Base-by-base conservation (phyloP, 139 green algal species). In the Picochlorum sp. region DNA sequence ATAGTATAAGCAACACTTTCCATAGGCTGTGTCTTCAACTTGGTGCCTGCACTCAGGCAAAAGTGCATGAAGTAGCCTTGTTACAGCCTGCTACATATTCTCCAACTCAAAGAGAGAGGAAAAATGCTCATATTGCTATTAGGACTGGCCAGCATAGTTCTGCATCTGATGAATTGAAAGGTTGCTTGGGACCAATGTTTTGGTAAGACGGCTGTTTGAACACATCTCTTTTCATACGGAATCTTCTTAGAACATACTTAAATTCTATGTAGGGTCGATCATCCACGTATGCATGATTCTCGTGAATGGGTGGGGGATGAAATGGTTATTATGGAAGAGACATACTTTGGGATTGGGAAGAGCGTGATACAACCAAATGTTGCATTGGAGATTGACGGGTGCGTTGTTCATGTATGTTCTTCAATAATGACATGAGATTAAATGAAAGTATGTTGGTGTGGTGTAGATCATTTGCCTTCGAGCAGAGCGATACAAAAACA, bases 171-270 rank as follows among this genome's bases (percentile, higher is more conserved):
- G 28, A 65, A 18, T 32, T 65, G 7, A 65, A 45, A 52, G 23
- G 20, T 16, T 65, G 58, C 58, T 4, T 65, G 8, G 58, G 58
- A 52, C n/a, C 58, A 28, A 26, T 65, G 20, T 65, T 65, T n/a
- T 65, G 58, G 58, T 65, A 65, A 8, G 58, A n/a, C 1, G 18
- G 13, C 20, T 59, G 23, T 18, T 30, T 34, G 9, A 38, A 18
- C 6, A 38, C 13, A 1, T 26, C 23, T 26, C 21, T 34, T 2
- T 8, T 59, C 6, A 30, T 9, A 59, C 23, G 23, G 21, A 0
- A 38, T 34, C 11, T 41, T 41, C 7, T 11, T 41, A 18, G 24
- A 20, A n/a, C 0, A 6, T 16, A 56, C 23, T 11, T 56, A n/a
- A 11, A 56, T 58, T 65, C 5, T 26, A n/a, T 56, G 18, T 20